These are phyloP conservation scores for Rhodotorula paludigena DNA, from an alignment of 768 basidiomycete genomes.

Conservation along the genomic window DNA sequence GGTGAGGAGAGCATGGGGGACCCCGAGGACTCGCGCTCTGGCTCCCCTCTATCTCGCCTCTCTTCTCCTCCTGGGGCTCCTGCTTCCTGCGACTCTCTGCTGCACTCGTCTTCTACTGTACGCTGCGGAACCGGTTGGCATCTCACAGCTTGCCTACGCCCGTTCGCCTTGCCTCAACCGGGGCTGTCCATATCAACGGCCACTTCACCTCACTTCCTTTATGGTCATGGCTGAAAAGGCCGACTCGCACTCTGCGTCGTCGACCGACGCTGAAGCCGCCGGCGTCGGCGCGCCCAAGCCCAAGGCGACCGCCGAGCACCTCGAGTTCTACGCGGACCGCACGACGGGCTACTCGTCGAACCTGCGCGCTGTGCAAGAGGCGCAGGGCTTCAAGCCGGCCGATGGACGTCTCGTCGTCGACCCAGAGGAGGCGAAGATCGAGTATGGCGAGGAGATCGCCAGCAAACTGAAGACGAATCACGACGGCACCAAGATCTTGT, in stretches of 20 bases:
- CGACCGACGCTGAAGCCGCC: background rate
- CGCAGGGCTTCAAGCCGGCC: constrained; percentile 26
- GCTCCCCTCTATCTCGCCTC: too few relatives aligned
- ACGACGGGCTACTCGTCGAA: constrained; percentile 9
- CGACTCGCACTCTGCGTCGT: background rate
- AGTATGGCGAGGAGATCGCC: constrained; percentile 59
- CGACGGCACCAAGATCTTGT: constrained; percentile 61
- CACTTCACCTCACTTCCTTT: too few relatives aligned
- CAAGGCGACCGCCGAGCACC: constrained; percentile 13
- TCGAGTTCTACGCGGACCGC: constrained; percentile 26
- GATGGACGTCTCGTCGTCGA: constrained; percentile 36
- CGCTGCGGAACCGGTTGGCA: too few relatives aligned
- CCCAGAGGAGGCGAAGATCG: constrained; percentile 56
- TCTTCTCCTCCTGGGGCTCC: too few relatives aligned
- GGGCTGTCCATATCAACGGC: too few relatives aligned
- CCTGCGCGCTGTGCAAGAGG: constrained; percentile 24
- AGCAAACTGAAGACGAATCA: constrained; percentile 56
- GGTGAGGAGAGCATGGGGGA: too few relatives aligned
- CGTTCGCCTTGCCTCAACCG: too few relatives aligned
- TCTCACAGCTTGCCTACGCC: too few relatives aligned
- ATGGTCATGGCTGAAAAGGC: constrained; percentile 3
- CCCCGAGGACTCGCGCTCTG: too few relatives aligned
- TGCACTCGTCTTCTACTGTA: too few relatives aligned
- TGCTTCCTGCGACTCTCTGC: too few relatives aligned
- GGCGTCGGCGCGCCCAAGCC: background rate